Evolutionary conservation across 495 filamentous ascomycete species (phyloP).

Genomic region (Penicillium roqueforti): DNA sequence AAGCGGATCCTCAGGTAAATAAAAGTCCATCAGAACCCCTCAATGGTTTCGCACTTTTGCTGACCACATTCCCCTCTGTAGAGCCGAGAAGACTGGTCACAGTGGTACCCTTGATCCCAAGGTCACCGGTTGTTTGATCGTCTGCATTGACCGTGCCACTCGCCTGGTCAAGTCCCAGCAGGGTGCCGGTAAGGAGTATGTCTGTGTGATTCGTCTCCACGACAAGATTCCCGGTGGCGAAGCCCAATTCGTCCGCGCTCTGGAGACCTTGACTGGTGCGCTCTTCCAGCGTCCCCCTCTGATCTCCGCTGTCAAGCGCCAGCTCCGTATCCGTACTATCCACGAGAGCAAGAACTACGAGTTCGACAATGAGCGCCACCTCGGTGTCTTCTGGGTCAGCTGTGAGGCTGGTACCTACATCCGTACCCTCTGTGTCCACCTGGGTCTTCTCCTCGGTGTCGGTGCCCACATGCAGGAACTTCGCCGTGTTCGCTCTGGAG

Average conservation of each 20-base stretch:
- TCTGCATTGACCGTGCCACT: constrained; percentile 93
- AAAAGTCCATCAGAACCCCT: not conserved
- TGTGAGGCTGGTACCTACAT: constrained; percentile 99
- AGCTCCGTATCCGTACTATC: constrained; percentile 94
- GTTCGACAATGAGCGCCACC: constrained; percentile 94
- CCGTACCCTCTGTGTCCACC: constrained; percentile 93
- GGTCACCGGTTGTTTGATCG: constrained; percentile 90
- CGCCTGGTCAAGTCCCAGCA: constrained; percentile 97
- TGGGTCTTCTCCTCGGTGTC: constrained; percentile 87
- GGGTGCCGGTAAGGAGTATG: constrained; percentile 88
- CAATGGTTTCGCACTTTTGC: constrained; percentile 6
- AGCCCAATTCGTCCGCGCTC: constrained; percentile 79
- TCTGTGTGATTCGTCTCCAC: constrained; percentile 85
- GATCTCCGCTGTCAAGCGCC: constrained; percentile 97
- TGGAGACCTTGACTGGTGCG: constrained; percentile 92
- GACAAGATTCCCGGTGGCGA: constrained; percentile 88
- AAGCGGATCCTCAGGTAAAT: constrained; percentile 88
- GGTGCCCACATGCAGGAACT: constrained; percentile 99
- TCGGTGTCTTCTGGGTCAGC: constrained; percentile 99
- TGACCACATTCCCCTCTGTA: constrained; percentile 33
- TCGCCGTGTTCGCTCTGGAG: constrained; percentile 85
- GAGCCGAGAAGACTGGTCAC: constrained; percentile 95
- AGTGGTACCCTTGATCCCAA: constrained; percentile 95
- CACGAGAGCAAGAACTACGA: constrained; percentile 92
- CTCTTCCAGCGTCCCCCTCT: constrained; percentile 96